Evolutionary conservation across 1,284 basidiomycete species (phyloP).

Genomic region (Trichosporon coremiiforme): DNA sequence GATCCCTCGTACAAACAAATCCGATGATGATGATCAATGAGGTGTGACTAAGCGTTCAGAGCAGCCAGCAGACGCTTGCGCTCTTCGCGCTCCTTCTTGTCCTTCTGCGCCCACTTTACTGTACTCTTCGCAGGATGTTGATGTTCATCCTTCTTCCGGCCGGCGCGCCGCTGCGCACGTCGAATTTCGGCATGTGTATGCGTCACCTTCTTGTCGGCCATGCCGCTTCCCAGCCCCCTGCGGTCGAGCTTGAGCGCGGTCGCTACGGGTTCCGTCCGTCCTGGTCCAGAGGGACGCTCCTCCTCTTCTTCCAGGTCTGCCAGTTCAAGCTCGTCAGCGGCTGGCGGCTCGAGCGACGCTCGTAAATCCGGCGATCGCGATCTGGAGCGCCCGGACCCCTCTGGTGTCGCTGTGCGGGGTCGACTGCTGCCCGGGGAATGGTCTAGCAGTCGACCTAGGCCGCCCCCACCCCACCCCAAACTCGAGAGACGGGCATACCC

Average conservation of each 20-base stretch:
- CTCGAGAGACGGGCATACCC: conserved; percentile 46
- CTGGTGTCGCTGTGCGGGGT: background rate
- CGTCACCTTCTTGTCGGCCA: conserved; percentile 41
- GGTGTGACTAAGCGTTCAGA: conserved; percentile 34
- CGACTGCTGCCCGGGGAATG: background rate
- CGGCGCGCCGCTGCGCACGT: conserved; percentile 38
- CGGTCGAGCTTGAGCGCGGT: conserved; percentile 52
- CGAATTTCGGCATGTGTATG: conserved; percentile 47
- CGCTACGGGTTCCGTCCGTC: conserved; percentile 47
- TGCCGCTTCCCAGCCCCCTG: conserved; percentile 40
- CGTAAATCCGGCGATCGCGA: conserved; percentile 21
- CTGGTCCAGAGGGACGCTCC: conserved; percentile 33
- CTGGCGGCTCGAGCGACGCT: conserved; percentile 11
- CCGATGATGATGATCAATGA: background rate
- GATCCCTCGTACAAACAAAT: background rate
- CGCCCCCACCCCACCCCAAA: conserved; percentile 51
- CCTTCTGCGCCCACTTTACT: conserved; percentile 48
- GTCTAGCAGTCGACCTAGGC: conserved; percentile 42
- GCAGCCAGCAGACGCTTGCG: conserved; percentile 40
- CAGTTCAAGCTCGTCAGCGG: conserved; percentile 23
- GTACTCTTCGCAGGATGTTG: conserved; percentile 39
- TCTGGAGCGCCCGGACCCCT: conserved; percentile 17
- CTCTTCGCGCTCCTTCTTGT: conserved; percentile 47
- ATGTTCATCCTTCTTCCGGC: conserved; percentile 25
- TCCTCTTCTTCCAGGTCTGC: conserved; percentile 20